These are phyloP conservation scores for Oemleria cerasiformis DNA, from an alignment of 306 rosid species.

Conservation along the genomic window DNA sequence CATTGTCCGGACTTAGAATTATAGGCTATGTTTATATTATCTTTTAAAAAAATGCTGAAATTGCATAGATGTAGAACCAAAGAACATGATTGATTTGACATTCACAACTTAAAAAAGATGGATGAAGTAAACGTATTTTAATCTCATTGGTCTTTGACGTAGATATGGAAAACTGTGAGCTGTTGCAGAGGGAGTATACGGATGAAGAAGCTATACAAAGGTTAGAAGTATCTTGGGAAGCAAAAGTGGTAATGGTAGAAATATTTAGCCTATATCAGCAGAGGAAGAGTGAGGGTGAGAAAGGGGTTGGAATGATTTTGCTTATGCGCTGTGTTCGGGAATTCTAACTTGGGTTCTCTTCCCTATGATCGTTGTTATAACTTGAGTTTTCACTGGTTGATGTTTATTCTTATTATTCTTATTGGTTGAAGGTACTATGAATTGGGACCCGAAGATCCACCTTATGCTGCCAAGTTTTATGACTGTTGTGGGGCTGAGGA, in stretches of 20 bases:
- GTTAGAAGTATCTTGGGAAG: neutral
- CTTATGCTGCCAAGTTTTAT: slow-evolving; percentile 85
- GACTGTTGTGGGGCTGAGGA: slow-evolving; percentile 97
- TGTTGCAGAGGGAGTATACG: neutral
- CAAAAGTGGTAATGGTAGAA: neutral
- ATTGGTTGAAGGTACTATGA: slow-evolving; percentile 64
- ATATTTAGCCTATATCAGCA: neutral
- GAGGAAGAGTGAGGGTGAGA: neutral
- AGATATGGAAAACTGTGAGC: neutral
- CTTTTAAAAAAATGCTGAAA: neutral
- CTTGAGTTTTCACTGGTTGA: neutral
- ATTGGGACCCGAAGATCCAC: slow-evolving; percentile 72
- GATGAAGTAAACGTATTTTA: neutral
- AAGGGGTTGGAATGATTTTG: too few relatives aligned
- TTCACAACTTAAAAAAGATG: neutral
- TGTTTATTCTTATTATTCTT: slow-evolving; percentile 12
- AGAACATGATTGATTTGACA: neutral
- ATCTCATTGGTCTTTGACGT: neutral
- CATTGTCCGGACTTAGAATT: neutral
- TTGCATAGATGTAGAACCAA: neutral
- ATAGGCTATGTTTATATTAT: neutral
- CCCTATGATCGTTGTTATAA: neutral
- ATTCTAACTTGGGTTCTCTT: neutral
- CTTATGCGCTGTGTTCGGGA: too few relatives aligned
- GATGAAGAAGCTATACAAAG: neutral